Percentiles rank a stretch among this genome's conserved stretches.
Evolutionary conservation across 441 rosid genomes (phyloP).

Genomic region (Manihot esculenta): DNA sequence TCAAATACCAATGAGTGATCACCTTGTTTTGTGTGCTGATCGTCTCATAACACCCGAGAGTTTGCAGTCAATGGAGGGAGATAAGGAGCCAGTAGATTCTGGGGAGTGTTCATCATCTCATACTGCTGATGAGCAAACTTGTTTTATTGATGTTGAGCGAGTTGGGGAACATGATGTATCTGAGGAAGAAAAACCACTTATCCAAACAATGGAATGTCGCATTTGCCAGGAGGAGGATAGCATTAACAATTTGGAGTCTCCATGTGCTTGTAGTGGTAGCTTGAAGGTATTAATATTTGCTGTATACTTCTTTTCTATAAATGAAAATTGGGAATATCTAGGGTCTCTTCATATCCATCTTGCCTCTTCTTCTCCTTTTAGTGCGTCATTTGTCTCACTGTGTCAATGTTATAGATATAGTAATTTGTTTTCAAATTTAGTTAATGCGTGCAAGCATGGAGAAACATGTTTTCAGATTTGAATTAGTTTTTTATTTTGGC

Average conservation of each 20-base stretch:
- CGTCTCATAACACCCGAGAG: constrained; percentile 44
- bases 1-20: constrained; percentile 52
- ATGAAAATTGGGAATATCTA: not conserved
- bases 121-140: constrained; percentile 35
- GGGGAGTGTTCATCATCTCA: constrained; percentile 44
- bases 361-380: not conserved
- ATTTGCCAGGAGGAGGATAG: constrained; percentile 91
- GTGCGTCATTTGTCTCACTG: not conserved
- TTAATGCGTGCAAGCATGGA: not conserved
- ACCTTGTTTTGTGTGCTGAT: constrained; percentile 51
- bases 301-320: not conserved
- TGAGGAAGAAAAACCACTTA: constrained; percentile 66
- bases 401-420: not conserved
- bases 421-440: not conserved
- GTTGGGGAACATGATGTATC: constrained; percentile 26
- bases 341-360: not conserved
- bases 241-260: constrained; percentile 65
- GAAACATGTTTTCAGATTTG: not conserved
- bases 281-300: constrained; percentile 52
- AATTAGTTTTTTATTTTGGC: not conserved
- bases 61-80: constrained; percentile 37
- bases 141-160: constrained; percentile 41
- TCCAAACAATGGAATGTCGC: constrained; percentile 74
- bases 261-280: constrained; percentile 92
- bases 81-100: constrained; percentile 38